Conservation (phyloP, 225 moss, liverwort and hornwort species). For the Bryoerythrophyllum caledonicum region DNA sequence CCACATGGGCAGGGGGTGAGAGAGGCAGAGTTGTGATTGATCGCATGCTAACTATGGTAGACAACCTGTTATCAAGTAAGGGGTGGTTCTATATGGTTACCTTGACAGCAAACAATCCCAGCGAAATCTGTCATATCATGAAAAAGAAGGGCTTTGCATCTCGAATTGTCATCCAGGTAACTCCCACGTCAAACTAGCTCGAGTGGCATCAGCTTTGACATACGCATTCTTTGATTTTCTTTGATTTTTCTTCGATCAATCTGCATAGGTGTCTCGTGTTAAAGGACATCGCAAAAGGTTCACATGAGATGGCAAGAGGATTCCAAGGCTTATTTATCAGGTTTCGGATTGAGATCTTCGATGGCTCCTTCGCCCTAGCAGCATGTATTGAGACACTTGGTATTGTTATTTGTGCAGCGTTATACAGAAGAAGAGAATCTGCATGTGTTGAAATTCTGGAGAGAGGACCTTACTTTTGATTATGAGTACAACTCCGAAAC, state of each 20-base stretch:
- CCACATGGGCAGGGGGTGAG: slow-evolving; percentile 95
- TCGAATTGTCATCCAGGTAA: slow-evolving; percentile 77
- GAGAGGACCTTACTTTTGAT: slow-evolving; percentile 53
- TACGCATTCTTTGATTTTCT: neutral
- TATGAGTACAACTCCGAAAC: slow-evolving; percentile 41
- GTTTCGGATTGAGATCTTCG: neutral
- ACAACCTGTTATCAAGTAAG: slow-evolving; percentile 76
- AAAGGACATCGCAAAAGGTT: neutral
- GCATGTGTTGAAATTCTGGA: slow-evolving; percentile 95
- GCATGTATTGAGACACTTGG: neutral
- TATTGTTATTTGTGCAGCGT: slow-evolving; percentile 58
- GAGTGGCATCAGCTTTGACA: neutral
- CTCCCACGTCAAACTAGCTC: neutral
- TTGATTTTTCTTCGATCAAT: slow-evolving; percentile 1
- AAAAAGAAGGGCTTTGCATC: slow-evolving; percentile 93
- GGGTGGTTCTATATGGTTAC: slow-evolving; percentile 97
- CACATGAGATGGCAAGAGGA: neutral
- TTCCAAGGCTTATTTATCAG: neutral
- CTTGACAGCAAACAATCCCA: slow-evolving; percentile 93
- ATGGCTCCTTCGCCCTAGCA: neutral
- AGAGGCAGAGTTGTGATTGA: slow-evolving; percentile 88
- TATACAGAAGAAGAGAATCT: slow-evolving; percentile 97
- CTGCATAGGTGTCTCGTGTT: slow-evolving; percentile 2
- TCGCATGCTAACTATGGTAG: slow-evolving; percentile 81
- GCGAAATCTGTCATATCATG: slow-evolving; percentile 95